Percentiles rank a stretch among this genome's conserved stretches.
These are phyloP conservation scores for Hypsizygus marmoreus DNA, from an alignment of 768 basidiomycete species.

Conservation along the genomic window DNA sequence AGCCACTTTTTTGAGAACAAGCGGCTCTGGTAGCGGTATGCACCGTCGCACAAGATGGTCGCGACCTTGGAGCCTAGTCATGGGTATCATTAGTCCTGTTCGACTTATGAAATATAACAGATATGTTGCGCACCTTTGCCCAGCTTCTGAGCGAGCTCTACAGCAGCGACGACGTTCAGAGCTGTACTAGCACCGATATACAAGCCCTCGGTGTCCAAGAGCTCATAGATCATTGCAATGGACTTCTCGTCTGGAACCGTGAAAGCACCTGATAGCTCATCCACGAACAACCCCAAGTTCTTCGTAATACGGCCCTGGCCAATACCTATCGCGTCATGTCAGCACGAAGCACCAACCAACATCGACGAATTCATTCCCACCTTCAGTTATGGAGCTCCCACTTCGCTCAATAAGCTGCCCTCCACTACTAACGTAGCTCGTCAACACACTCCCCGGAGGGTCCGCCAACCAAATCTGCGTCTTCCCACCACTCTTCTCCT, in stretches of 20 bases:
- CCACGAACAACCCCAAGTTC: conserved; percentile 83
- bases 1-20: conserved; percentile 96
- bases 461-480: conserved; percentile 94
- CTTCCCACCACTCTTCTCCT: conserved; percentile 77
- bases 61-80: conserved; percentile 81
- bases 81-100: background rate
- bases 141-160: conserved; percentile 81
- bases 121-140: conserved; percentile 63
- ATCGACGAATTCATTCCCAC: conserved; percentile 47
- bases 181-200: conserved; percentile 95
- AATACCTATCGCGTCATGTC: conserved; percentile 62
- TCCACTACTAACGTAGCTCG: conserved; percentile 80
- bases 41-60: conserved; percentile 93
- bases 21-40: conserved; percentile 95
- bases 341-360: background rate
- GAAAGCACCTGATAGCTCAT: conserved; percentile 79
- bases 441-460: conserved; percentile 92
- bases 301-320: conserved; percentile 95
- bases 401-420: conserved; percentile 73
- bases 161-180: conserved; percentile 92
- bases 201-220: conserved; percentile 89
- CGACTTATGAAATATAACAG: background rate
- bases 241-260: conserved; percentile 87
- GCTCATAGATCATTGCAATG: conserved; percentile 90
- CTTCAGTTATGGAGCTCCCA: conserved; percentile 93